phyloP scores from a whole-genome alignment of 2,329 filamentous ascomycete genomes.

The Pseudogymnoascus sp. region DNA sequence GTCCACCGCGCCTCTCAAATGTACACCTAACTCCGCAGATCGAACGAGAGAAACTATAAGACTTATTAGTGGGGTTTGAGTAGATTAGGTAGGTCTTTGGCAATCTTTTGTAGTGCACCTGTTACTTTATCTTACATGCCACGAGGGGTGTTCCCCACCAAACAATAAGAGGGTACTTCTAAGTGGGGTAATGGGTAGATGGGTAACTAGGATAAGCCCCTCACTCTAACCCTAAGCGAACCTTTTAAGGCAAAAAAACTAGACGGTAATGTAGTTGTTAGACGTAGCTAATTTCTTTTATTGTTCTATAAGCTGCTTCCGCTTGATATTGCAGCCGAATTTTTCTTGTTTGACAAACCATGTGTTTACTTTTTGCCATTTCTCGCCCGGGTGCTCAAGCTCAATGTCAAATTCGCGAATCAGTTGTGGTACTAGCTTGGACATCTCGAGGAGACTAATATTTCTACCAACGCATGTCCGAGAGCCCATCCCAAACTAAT shows the following conservation, averaged over 20 bases:
- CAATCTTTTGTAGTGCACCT: too few relatives aligned
- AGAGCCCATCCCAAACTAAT: constrained; percentile 32
- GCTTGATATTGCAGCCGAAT: background rate
- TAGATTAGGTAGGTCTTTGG: too few relatives aligned
- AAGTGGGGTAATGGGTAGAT: too few relatives aligned
- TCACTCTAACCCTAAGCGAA: background rate
- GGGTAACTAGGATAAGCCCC: background rate
- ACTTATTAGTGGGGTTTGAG: too few relatives aligned
- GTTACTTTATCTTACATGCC: too few relatives aligned
- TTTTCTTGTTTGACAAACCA: background rate
- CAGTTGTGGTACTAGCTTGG: constrained; percentile 32
- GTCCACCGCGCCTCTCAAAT: too few relatives aligned
- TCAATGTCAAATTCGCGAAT: constrained; percentile 15
- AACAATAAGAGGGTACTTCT: too few relatives aligned
- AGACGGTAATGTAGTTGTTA: too few relatives aligned
- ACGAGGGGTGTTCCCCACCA: too few relatives aligned
- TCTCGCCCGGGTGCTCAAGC: background rate
- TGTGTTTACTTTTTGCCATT: background rate
- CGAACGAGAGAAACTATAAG: too few relatives aligned
- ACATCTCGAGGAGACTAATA: constrained; percentile 35
- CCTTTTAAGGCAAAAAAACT: too few relatives aligned
- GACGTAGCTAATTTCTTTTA: background rate
- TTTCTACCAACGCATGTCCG: constrained; percentile 35
- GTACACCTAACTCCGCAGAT: too few relatives aligned
- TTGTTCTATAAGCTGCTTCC: background rate